A percentile compares a stretch with the other conserved stretches of the same genome.
Evolutionary conservation across 1,139 yeast species (phyloP).

Genomic region (Meyerozyma elateridarum): DNA sequence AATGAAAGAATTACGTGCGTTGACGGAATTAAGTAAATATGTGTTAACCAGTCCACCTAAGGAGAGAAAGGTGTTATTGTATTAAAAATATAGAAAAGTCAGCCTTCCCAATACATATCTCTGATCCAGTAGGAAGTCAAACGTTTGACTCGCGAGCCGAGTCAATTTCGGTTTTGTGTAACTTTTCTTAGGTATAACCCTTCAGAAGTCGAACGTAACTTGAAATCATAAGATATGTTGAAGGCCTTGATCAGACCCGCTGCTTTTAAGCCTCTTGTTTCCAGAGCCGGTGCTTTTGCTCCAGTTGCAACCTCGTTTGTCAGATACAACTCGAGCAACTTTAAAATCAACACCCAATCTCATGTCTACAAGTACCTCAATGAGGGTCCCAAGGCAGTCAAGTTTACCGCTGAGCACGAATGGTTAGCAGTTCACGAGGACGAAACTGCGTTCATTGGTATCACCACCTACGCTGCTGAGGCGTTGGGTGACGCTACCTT

Average conservation of each 20-base stretch:
- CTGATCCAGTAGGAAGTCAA: too few species aligned
- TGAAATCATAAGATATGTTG: conserved; percentile 6
- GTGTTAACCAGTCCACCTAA: background rate
- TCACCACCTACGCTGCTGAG: conserved; percentile 92
- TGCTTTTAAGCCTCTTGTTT: conserved; percentile 5
- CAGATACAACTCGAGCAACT: conserved; percentile 37
- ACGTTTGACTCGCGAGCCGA: too few species aligned
- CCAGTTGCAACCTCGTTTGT: conserved; percentile 14
- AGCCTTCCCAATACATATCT: background rate
- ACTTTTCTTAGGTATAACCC: too few species aligned
- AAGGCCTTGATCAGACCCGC: conserved; percentile 9
- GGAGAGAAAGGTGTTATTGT: conserved; percentile 3
- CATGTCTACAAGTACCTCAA: conserved; percentile 47
- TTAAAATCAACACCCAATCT: conserved; percentile 48
- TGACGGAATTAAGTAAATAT: background rate
- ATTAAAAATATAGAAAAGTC: background rate
- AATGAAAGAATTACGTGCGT: background rate
- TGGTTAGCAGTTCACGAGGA: conserved; percentile 88
- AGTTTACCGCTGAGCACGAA: conserved; percentile 89
- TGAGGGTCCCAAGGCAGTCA: conserved; percentile 48
- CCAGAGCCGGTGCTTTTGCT: conserved; percentile 3
- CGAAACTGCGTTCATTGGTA: conserved; percentile 81
- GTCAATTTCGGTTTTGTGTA: too few species aligned
- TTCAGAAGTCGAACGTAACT: background rate
- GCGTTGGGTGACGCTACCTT: conserved; percentile 98